A percentile compares a stretch with the other conserved stretches of the same genome.
phyloP scores from a whole-genome alignment of 805 yeast genomes.

The Candida taoyuanica region DNA sequence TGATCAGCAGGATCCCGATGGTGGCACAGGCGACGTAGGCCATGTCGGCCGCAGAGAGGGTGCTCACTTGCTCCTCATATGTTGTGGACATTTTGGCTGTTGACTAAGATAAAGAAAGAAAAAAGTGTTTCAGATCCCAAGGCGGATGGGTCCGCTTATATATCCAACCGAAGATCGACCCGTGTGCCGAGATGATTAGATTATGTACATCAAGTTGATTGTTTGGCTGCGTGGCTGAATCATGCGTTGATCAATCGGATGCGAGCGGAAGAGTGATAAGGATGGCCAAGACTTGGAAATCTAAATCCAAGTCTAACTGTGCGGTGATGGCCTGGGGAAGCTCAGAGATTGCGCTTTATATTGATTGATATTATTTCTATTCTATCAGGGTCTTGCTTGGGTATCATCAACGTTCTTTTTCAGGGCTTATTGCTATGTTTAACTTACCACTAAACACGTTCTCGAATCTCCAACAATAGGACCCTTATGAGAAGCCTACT shows the following conservation, averaged over 20 bases:
- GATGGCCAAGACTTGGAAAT: not conserved
- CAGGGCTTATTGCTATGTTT: too few relatives aligned
- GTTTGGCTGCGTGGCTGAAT: not conserved
- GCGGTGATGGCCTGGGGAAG: not conserved
- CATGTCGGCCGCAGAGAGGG: constrained; percentile 42
- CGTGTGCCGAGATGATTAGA: not conserved
- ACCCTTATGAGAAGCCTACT: too few relatives aligned
- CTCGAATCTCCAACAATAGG: too few relatives aligned
- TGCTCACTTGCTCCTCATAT: constrained; percentile 33
- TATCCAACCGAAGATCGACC: too few relatives aligned
- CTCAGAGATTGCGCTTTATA: not conserved
- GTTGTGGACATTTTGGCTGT: constrained; percentile 11
- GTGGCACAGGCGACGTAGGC: constrained; percentile 37
- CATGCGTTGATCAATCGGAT: not conserved
- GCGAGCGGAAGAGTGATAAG: not conserved
- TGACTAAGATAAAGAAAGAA: too few relatives aligned
- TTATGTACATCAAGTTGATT: not conserved
- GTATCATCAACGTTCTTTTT: too few relatives aligned
- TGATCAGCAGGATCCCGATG: constrained; percentile 62
- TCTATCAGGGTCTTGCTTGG: too few relatives aligned
- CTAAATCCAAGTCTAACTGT: too few relatives aligned
- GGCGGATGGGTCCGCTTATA: too few relatives aligned
- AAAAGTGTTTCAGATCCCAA: too few relatives aligned
- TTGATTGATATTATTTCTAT: too few relatives aligned
- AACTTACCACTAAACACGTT: too few relatives aligned